Base-by-base conservation (phyloP, 108 stramenopile species). In the Cyclostephanos tholiformis region DNA sequence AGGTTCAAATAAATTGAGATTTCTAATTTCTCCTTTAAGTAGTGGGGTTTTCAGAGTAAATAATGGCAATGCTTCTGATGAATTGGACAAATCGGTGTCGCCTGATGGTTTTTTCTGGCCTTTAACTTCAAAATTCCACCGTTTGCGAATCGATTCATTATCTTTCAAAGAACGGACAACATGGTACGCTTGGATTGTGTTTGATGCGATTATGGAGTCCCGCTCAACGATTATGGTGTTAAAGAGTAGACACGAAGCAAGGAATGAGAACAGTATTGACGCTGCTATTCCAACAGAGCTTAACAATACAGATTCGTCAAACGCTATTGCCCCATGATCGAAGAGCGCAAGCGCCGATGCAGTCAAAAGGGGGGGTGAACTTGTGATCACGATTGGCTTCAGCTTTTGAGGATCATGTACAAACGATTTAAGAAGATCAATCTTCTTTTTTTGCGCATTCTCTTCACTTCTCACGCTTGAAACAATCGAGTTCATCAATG, bases 1-100 rank as follows among this genome's bases (percentile, higher is more conserved):
- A 48, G 85, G 85, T 84, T 86, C 85, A 50, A 86, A 86, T 14
- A 86, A 52, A 44, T 86, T 82, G 5, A 86, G 80, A 67, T 73
- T 71, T 4, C 85, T 52, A 58, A 61, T 74, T 27, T 51, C 64
- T 63, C 80, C 76, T 22, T 70, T 49, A 22, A 70, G 30, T 39
- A 86, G 49, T 6, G 85, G 76, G 51, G 44, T 72, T 57, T 82
- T 86, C 41, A 86, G 73, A 46, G 85, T 86, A 57, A 86, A 86
- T 19, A 86, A 48, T 0, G 85, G 85, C 52, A 44, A 25, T 26
- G 29, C 23, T 36, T 51, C 27, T 29, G 27, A 53, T 27, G 17
- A 41, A 20, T 62, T 50, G 13, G 12, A 46, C 36, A 22, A 14
- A 7, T 27, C 11, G 20, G 20, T 49, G 48, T 72, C n/a, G 2